A percentile compares a stretch with the other conserved stretches of the same genome.
Conservation (phyloP, 129 eudicot species). For the Calendula officinalis region DNA sequence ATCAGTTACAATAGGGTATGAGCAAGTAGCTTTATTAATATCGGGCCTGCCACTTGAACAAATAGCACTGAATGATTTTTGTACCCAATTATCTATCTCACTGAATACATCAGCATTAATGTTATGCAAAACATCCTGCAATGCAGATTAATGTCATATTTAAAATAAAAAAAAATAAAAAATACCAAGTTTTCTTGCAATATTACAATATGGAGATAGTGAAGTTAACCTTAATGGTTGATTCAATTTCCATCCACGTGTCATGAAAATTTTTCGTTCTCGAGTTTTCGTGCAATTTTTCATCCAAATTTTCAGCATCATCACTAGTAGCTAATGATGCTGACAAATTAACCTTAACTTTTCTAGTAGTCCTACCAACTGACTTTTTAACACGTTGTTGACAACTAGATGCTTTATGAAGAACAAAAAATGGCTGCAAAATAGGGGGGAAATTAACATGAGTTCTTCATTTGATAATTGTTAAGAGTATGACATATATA, state of each 20-base stretch:
- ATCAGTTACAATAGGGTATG: constrained; percentile 54
- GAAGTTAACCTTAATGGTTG: constrained; percentile 50
- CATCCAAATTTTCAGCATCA: constrained; percentile 21
- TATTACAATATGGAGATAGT: background rate
- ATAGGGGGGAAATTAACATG: background rate
- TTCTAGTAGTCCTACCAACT: constrained; percentile 40
- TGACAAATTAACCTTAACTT: constrained; percentile 48
- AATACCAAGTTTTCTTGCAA: background rate
- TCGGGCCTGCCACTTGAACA: constrained; percentile 46
- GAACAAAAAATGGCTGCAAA: constrained; percentile 70
- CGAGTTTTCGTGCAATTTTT: constrained; percentile 27
- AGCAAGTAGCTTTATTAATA: constrained; percentile 36
- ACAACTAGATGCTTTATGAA: constrained; percentile 55
- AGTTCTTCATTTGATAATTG: background rate
- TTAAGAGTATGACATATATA: background rate
- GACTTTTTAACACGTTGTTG: constrained; percentile 35
- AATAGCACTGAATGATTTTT: constrained; percentile 54
- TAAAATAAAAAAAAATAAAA: background rate
- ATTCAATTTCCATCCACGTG: constrained; percentile 58
- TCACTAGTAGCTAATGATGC: constrained; percentile 26
- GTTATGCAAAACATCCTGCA: constrained; percentile 66
- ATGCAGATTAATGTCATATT: background rate
- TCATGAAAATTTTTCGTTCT: constrained; percentile 43
- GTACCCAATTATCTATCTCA: constrained; percentile 65
- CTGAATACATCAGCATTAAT: constrained; percentile 54